Evolutionary conservation across 257 asterid species (phyloP), one percentile per base, ranked within the genome.

Genomic region (Solanum dulcamara): DNA sequence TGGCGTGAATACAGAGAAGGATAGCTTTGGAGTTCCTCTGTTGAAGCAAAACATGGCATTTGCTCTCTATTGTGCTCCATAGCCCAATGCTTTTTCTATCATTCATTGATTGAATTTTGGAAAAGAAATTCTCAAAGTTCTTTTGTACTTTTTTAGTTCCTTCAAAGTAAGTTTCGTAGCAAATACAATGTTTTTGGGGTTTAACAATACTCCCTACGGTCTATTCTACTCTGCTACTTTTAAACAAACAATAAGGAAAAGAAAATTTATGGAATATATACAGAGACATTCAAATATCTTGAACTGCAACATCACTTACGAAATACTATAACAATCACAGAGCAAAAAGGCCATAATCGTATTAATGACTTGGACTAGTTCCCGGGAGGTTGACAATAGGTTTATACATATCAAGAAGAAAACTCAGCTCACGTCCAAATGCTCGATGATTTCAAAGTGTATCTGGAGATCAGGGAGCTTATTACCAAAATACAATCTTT

Each of bases 381-480:
- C 18, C 10, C 20, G 22, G 35, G 81, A 72, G 35, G 81, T 72
- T 72, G 35, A 40, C 22, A 38, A 72, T 4, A n/a, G 28, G 32
- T 38, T n/a, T n/a, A n/a, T n/a, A n/a, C n/a, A n/a, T 53, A 68
- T 22, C 53, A 18, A n/a, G 53, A 50, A 46, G 42, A 40, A 64
- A 26, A 84, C 85, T 89, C 89, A 93, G 84, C 92, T 91, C 13
- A 93, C 95, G 88, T 93, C 98, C 92, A 96, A 83, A 85, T 85
- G 82, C 62, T 94, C 96, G 80, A 96, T 93, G 84, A 96, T 91
- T 82, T 96, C 97, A 85, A 94, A 96, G 90, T 96, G 99, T 95
- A 93, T 94, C 91, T 92, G 98, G 86, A 94, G 86, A 90, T 90
- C 92, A 84, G 98, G 93, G 74, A 84, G 90, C 86, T 79, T 88